These are phyloP conservation scores for Mortierella claussenii DNA, from an alignment of 192 early-diverging fungal species.

Conservation along the genomic window DNA sequence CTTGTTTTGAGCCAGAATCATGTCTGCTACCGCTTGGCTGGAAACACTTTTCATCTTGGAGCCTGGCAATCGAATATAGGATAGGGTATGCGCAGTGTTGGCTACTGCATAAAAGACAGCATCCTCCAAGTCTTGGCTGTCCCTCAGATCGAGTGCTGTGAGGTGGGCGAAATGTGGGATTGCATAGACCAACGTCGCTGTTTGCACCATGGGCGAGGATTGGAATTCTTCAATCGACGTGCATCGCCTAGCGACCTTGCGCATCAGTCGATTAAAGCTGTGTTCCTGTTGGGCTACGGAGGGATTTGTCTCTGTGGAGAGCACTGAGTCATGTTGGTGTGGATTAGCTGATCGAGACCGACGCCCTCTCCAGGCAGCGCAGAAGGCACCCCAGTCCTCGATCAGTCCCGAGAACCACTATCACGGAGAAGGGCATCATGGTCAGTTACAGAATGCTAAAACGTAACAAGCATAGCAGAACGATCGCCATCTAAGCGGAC, in stretches of 20 bases:
- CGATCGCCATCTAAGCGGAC: no score
- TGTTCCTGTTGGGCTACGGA: conserved; percentile 26
- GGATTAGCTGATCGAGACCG: neutral
- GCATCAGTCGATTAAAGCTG: conserved; percentile 40
- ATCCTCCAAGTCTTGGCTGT: conserved; percentile 29
- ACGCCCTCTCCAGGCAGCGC: conserved; percentile 21
- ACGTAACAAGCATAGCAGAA: no score
- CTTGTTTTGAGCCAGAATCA: conserved; percentile 32
- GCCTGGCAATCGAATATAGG: conserved; percentile 31
- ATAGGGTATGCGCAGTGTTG: conserved; percentile 12
- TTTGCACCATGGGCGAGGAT: conserved; percentile 22
- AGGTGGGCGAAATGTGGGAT: conserved; percentile 28
- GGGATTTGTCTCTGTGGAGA: neutral
- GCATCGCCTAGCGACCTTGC: conserved; percentile 31
- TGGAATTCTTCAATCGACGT: conserved; percentile 25
- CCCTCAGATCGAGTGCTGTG: conserved; percentile 34
- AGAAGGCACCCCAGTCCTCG: conserved; percentile 40
- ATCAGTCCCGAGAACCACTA: conserved; percentile 40
- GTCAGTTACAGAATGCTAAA: no score
- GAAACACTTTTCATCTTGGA: conserved; percentile 22
- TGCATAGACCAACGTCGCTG: conserved; percentile 29
- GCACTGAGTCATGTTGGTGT: no score
- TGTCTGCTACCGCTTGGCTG: conserved; percentile 10
- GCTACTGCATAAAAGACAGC: conserved; percentile 31
- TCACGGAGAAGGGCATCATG: no score